Percentiles rank a stretch among this genome's conserved stretches.
These are phyloP conservation scores for Trichoderma gamsii DNA, from an alignment of 495 filamentous ascomycete genomes.

Conservation along the genomic window DNA sequence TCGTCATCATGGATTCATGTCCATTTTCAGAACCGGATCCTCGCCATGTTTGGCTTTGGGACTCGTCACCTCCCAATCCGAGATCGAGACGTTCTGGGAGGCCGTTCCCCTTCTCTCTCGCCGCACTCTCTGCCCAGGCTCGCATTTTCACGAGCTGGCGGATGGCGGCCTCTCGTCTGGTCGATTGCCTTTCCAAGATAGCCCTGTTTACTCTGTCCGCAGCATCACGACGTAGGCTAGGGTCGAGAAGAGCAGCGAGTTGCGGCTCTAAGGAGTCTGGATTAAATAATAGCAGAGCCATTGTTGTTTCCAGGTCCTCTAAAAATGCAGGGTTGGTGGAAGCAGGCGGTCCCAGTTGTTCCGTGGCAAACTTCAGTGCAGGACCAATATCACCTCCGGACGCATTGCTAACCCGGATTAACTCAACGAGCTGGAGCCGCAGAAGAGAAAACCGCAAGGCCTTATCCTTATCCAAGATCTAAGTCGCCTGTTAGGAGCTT, in stretches of 20 bases:
- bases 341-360: conserved; percentile 79
- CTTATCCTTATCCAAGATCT: conserved; percentile 84
- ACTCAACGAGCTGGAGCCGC: conserved; percentile 83
- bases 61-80: conserved; percentile 53
- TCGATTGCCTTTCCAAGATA: conserved; percentile 64
- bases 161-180: conserved; percentile 72
- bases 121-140: conserved; percentile 77
- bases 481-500: conserved; percentile 16
- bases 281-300: conserved; percentile 86
- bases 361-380: conserved; percentile 80
- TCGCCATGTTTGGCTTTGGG: conserved; percentile 29
- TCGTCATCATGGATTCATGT: conserved; percentile 57
- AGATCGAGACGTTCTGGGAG: conserved; percentile 67
- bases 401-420: conserved; percentile 71
- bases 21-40: conserved; percentile 33
- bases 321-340: conserved; percentile 75
- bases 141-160: conserved; percentile 71
- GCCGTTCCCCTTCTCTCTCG: conserved; percentile 64
- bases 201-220: conserved; percentile 82
- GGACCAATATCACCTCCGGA: conserved; percentile 69
- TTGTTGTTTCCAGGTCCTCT: conserved; percentile 83
- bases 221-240: conserved; percentile 74
- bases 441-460: conserved; percentile 87
- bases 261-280: conserved; percentile 63
- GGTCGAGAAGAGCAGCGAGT: conserved; percentile 67